These are phyloP conservation scores for Microstegium vimineum DNA, from an alignment of 176 grass and related monocot genomes.

Conservation along the genomic window DNA sequence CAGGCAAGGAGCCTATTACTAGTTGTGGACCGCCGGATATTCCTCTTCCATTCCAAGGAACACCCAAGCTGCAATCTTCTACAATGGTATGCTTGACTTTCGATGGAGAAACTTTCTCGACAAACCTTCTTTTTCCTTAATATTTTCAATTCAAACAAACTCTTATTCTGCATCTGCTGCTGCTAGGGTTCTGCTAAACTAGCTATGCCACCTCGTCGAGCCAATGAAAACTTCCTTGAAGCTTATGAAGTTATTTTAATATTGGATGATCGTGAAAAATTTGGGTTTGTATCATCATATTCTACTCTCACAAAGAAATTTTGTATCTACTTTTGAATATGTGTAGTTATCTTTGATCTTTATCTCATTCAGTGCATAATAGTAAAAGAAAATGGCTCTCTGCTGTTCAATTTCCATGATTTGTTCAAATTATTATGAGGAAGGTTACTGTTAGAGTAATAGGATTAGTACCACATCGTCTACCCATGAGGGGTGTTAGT, in stretches of 20 bases:
- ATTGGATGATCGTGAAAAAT: conserved; percentile 88
- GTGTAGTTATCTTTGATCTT: conserved; percentile 14
- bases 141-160: background rate
- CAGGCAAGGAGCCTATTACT: conserved; percentile 16
- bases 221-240: conserved; percentile 65
- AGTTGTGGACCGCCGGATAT: background rate
- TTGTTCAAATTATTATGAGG: background rate
- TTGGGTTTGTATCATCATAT: conserved; percentile 58
- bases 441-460: no score
- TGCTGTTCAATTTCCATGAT: background rate
- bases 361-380: background rate
- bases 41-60: conserved; percentile 23
- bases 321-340: background rate
- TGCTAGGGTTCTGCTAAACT: conserved; percentile 45
- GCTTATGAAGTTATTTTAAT: conserved; percentile 81
- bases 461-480: no score
- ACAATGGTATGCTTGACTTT: conserved; percentile 38
- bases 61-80: conserved; percentile 37
- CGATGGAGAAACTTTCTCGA: background rate
- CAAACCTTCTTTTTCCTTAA: background rate
- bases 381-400: conserved; percentile 16
- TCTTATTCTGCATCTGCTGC: conserved; percentile 14
- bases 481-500: no score
- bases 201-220: conserved; percentile 72
- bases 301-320: conserved; percentile 31